Percentiles rank a stretch among this genome's conserved stretches.
phyloP scores from a whole-genome alignment of 2,329 filamentous ascomycete genomes.

The Aspergillus tamarii region DNA sequence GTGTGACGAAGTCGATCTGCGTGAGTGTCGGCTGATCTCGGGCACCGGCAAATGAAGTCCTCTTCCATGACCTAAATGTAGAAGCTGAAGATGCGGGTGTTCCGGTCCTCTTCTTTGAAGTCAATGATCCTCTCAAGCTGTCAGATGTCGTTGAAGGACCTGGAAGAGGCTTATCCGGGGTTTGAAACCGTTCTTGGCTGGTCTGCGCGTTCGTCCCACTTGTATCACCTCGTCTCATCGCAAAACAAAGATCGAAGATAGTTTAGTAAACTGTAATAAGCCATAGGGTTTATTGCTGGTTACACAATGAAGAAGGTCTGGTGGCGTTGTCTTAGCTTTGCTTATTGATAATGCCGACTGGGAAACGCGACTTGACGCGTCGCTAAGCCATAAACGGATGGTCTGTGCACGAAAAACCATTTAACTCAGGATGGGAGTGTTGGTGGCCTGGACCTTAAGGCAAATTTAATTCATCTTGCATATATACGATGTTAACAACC shows the following conservation, averaged over 20 bases:
- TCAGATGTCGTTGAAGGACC: conserved; percentile 19
- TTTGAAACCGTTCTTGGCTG: conserved; percentile 24
- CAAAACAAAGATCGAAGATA: conserved; percentile 20
- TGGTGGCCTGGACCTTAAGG: neutral
- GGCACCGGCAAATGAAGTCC: conserved; percentile 21
- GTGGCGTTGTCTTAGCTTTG: neutral
- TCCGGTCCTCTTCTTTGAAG: conserved; percentile 16
- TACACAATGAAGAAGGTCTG: neutral
- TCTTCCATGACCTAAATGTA: conserved; percentile 24
- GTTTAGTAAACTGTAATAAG: conserved; percentile 5
- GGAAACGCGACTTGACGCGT: neutral
- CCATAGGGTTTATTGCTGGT: conserved; percentile 19
- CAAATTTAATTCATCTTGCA: neutral
- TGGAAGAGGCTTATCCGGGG: conserved; percentile 23
- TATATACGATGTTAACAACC: neutral
- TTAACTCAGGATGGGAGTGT: neutral
- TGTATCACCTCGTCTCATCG: conserved; percentile 32
- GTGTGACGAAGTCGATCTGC: conserved; percentile 45
- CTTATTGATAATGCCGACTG: neutral
- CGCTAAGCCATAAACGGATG: neutral
- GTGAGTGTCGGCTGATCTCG: conserved; percentile 44
- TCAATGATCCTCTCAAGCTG: conserved; percentile 19
- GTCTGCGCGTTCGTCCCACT: conserved; percentile 19
- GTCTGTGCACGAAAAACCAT: neutral
- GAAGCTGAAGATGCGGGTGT: conserved; percentile 22